Base-by-base conservation (phyloP, 2,329 filamentous ascomycete species). In the Alternaria viburni region DNA sequence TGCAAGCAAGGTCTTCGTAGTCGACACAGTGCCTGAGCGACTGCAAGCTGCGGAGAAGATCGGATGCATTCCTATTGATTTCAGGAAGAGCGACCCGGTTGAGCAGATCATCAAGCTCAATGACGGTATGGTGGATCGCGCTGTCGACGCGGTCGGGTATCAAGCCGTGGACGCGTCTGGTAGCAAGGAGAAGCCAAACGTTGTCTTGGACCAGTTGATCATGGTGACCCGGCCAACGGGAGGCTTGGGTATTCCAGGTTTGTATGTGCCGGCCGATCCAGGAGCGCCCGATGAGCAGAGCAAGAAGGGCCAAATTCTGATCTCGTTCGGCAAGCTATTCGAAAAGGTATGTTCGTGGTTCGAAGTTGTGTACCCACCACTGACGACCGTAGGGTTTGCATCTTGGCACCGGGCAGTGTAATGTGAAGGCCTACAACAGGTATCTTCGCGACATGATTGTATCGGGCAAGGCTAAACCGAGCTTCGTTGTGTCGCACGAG, bases 251-350 rank as follows among this genome's bases (percentile, higher is more conserved):
- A 88, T 90, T 54, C 87, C 87, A 5, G 87, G 87, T 0, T 80
- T 88, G 3, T 87, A 81, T 59, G 81, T 82, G 1, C 81, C 87
- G 15, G 81, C 81, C 51, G 86, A 91, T 64, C 89, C 89, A 13
- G 88, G 89, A 50, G 89, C 88, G 30, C 85, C 87, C 2, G 88
- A 91, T 64, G 83, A 83, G 57, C 85, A 87, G 46, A 82, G 84
- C 17, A 86, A 83, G n/a, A 88, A 89, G 69, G 89, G 89, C 0
- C 86, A 89, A 82, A 86, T 91, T 57, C 81, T 87, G 64, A 81
- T 90, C 26, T 88, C 85, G 57, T 91, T 91, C 69, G 88, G 89
- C 59, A 91, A 91, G 75, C 80, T 91, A 0, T 91, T 91, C 69
- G 88, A 91, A 69, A 91, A 91, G 83, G 87, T 85, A 75, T 54